These are phyloP conservation scores for Erigeron canadensis DNA, from an alignment of 129 eudicot species.

Conservation along the genomic window DNA sequence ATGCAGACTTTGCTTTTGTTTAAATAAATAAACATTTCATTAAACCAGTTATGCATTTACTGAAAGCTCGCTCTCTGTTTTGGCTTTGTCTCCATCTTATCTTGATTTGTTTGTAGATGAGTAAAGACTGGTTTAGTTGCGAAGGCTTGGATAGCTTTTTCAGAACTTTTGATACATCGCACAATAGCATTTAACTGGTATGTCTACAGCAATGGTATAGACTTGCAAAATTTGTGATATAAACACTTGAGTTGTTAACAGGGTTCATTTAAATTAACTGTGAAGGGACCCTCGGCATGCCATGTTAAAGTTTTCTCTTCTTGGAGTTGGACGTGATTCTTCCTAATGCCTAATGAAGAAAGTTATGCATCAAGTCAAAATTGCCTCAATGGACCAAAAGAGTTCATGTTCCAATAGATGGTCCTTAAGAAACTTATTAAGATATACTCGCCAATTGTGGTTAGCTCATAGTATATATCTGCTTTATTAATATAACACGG, in stretches of 20 bases:
- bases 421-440: too few relatives aligned
- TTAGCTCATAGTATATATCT: too few relatives aligned
- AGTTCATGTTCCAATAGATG: neutral
- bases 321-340: neutral
- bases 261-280: neutral
- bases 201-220: neutral
- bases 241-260: neutral
- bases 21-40: neutral
- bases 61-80: neutral
- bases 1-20: neutral
- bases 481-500: too few relatives aligned
- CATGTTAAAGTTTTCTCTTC: neutral
- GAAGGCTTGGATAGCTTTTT: constrained; percentile 40
- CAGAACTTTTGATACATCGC: constrained; percentile 31
- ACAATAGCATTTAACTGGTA: neutral
- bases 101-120: constrained; percentile 46
- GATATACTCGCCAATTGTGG: too few relatives aligned
- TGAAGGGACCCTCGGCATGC: neutral
- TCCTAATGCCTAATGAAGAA: neutral
- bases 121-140: constrained; percentile 49
- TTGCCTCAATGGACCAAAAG: neutral
- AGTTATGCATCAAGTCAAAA: neutral
- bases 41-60: neutral
- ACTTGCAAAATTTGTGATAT: neutral
- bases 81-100: constrained; percentile 1